Conservation (phyloP, 2,329 filamentous ascomycete species). For the Neofusicoccum cordaticola region DNA sequence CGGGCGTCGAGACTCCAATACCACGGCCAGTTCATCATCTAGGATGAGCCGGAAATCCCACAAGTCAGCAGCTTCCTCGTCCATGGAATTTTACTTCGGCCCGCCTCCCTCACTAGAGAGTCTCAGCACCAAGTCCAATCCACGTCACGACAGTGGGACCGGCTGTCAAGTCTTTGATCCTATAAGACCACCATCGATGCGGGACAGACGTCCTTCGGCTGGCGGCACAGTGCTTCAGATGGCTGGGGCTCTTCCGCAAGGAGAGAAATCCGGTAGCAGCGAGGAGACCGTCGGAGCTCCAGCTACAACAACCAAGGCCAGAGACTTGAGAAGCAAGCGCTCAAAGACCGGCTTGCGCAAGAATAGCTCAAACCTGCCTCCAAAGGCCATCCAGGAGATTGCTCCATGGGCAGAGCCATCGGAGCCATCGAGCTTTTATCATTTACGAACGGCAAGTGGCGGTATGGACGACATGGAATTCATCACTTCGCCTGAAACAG, state of each 20-base stretch:
- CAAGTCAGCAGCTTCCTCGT: neutral
- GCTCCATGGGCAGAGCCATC: slow-evolving; percentile 12
- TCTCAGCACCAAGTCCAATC: neutral
- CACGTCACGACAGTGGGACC: slow-evolving; percentile 14
- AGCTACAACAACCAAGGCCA: neutral
- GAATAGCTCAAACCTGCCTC: neutral
- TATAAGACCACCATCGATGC: neutral
- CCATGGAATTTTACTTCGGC: neutral
- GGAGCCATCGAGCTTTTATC: neutral
- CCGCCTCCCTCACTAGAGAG: neutral
- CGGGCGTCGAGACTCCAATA: neutral
- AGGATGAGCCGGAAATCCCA: neutral
- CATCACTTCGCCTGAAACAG: neutral
- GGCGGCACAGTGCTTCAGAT: neutral
- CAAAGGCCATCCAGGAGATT: neutral
- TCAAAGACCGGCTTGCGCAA: neutral
- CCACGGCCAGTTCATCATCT: neutral
- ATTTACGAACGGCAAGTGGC: neutral
- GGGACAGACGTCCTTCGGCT: neutral
- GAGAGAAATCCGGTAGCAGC: neutral
- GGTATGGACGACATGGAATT: neutral
- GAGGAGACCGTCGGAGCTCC: neutral
- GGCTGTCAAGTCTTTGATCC: neutral
- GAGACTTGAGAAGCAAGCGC: neutral
- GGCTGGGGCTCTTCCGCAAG: neutral